Base-by-base conservation (phyloP, 441 rosid species). In the Omphalea diandra region DNA sequence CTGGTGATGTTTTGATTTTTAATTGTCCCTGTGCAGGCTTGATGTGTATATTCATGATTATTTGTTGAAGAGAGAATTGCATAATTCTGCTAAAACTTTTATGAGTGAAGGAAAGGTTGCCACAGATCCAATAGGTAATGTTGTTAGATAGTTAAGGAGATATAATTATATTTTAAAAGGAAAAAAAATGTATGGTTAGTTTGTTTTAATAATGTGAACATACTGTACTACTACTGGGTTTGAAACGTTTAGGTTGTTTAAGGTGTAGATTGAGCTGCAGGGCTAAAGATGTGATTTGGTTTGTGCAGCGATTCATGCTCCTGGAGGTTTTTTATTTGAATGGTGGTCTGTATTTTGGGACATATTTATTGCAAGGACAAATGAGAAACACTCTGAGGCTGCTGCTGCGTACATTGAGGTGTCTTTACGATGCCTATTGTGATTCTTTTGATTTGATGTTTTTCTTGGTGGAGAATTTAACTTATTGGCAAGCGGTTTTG, bases 291-390 rank as follows among this genome's bases (percentile, higher is more conserved):
- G 61, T 57, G 52, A 59, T 36, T 68, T 73, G 26, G n/a, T 29
- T 54, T 78, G 49, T 73, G 74, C 77, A 89, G 92, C 90, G 35
- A 89, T 89, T 72, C 89, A 89, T 80, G 92, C 87, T 24, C 90
- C 92, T 7, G 92, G 88, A 65, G 95, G 95, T 59, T 89, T 89
- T 84, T 86, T 89, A n/a, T 89, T 87, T 58, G 90, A 86, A 67
- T 89, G 95, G 95, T 89, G 95, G 95, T 89, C 89, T 63, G 91
- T 87, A 64, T 89, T 87, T 64, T 89, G 92, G 95, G 90, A 89
- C 81, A 85, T 89, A 67, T 89, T 89, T 70, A 87, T 89, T 73
- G 84, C 95, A 36, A 81, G 92, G 82, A 87, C 92, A 46, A 87
- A 87, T 73, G 90, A 79, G 66, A 89, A 86, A 76, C 90, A 89